Percentiles rank a stretch among this genome's conserved stretches.
Conservation (phyloP, 164 flowering plant species). For the Sextonia rubra region DNA sequence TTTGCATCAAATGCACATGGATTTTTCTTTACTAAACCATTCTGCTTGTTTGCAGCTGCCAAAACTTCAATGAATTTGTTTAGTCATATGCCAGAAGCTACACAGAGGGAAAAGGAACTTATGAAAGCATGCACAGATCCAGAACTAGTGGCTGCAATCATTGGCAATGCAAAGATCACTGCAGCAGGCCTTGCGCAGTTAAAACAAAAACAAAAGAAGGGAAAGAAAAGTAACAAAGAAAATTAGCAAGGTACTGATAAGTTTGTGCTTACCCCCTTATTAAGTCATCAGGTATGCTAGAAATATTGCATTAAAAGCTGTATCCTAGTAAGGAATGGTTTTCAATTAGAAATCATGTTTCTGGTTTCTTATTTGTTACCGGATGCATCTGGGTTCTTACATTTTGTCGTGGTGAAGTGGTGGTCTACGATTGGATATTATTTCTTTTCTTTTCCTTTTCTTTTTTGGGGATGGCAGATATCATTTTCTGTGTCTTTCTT, state of each 20-base stretch:
- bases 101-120: constrained; percentile 81
- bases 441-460: too few species aligned
- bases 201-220: constrained; percentile 91
- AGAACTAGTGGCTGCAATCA: constrained; percentile 80
- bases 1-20: not conserved
- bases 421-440: too few species aligned
- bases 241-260: not conserved
- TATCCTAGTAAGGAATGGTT: too few species aligned
- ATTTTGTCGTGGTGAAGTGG: too few species aligned
- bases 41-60: constrained; percentile 53
- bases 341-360: too few species aligned
- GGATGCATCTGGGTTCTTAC: too few species aligned
- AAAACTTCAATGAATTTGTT: constrained; percentile 89
- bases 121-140: constrained; percentile 98
- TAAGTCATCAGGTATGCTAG: too few species aligned
- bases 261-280: not conserved
- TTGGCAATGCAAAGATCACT: constrained; percentile 82
- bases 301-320: too few species aligned
- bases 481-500: too few species aligned
- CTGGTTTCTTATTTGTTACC: too few species aligned
- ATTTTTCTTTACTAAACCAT: not conserved
- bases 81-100: constrained; percentile 74
- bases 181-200: constrained; percentile 84
- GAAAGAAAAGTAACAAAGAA: constrained; percentile 53
- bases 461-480: too few species aligned